Percentiles rank a stretch among this genome's conserved stretches.
Conservation (phyloP, 805 yeast genomes). For the Vanderwaltozyma yarrowii region DNA sequence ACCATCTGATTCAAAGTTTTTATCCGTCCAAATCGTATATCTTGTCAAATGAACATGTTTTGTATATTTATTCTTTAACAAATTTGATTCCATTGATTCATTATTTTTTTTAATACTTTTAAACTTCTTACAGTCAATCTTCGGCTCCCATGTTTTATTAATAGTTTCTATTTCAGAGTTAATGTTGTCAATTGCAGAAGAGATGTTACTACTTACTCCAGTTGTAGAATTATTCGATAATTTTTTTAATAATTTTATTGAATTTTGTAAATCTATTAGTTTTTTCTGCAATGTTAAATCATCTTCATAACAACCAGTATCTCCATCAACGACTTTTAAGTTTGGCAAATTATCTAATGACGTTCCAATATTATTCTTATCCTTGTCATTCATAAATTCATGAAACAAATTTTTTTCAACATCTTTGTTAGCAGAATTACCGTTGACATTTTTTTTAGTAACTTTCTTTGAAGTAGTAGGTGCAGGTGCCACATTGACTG, state of each 20-base stretch:
- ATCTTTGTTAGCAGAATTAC: not conserved
- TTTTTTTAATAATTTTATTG: slow-evolving; percentile 10
- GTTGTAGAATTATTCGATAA: slow-evolving; percentile 2
- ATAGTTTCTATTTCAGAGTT: slow-evolving; percentile 10
- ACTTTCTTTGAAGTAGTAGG: not conserved
- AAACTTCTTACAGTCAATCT: slow-evolving; percentile 8
- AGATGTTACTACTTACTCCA: slow-evolving; percentile 4
- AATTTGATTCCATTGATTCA: slow-evolving; percentile 20
- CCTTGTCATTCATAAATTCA: not conserved
- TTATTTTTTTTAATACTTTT: slow-evolving; percentile 1
- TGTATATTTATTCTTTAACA: slow-evolving; percentile 21
- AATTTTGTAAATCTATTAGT: slow-evolving; percentile 8
- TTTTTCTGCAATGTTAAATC: slow-evolving; percentile 13
- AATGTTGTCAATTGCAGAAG: slow-evolving; percentile 10
- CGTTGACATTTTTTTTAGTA: not conserved
- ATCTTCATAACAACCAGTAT: slow-evolving; percentile 14
- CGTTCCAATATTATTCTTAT: too few relatives aligned
- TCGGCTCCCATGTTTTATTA: slow-evolving; percentile 15
- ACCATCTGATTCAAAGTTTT: not conserved
- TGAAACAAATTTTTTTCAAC: not conserved
- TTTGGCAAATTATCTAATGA: not conserved
- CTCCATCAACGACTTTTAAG: slow-evolving; percentile 2
- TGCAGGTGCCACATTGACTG: not conserved
- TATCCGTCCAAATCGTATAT: slow-evolving; percentile 14
- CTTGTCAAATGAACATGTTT: slow-evolving; percentile 17